These are phyloP conservation scores for Xylaria venustula DNA, from an alignment of 495 filamentous ascomycete species.

Conservation along the genomic window DNA sequence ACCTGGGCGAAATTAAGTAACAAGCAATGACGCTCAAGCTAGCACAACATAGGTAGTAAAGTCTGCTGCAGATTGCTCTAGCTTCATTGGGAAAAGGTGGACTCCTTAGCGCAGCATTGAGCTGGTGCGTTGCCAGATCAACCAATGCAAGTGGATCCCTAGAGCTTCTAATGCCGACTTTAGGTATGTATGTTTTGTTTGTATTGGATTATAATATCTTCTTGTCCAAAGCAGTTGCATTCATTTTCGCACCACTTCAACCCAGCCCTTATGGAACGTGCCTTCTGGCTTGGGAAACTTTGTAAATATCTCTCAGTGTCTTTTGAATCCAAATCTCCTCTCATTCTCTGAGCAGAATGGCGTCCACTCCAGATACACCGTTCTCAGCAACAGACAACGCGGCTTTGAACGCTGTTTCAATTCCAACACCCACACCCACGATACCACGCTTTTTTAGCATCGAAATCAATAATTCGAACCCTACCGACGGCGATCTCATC, in stretches of 20 bases:
- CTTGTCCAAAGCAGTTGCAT: not conserved
- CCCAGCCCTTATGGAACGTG: not conserved
- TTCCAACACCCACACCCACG: conserved; percentile 3
- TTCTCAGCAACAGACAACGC: not conserved
- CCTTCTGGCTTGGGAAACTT: not conserved
- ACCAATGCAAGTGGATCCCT: not conserved
- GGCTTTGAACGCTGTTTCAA: not conserved
- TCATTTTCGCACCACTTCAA: not conserved
- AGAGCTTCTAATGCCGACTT: not conserved
- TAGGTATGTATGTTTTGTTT: not conserved
- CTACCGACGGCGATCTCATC: not conserved
- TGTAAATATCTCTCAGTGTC: not conserved
- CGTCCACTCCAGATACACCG: conserved; percentile 9
- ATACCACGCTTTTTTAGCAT: conserved; percentile 2
- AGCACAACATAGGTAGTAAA: no score
- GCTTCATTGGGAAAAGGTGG: no score
- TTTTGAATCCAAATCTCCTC: not conserved
- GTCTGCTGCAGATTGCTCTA: no score
- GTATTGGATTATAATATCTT: not conserved
- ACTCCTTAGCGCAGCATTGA: no score
- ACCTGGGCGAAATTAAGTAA: not conserved
- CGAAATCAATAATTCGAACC: not conserved
- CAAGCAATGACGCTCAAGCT: no score
- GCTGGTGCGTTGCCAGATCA: conserved; percentile 8
- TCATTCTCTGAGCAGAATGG: not conserved